Evolutionary conservation across 208 protist genomes (phyloP), one percentile per base, ranked within the genome.

Genomic region (Tritrichomonas musculus): DNA sequence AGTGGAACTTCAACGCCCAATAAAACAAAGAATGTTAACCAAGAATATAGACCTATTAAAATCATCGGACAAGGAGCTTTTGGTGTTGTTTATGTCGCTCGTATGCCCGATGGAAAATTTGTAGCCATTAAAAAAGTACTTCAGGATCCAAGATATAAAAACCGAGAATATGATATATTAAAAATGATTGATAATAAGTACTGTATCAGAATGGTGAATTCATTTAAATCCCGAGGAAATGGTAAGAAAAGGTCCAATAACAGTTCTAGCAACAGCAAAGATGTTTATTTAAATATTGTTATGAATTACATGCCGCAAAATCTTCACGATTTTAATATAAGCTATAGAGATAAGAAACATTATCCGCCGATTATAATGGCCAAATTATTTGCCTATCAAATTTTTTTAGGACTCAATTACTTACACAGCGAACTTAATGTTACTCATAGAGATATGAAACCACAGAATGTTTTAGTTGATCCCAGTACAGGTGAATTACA

Each of bases 301-400:
- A 97, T 99, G 95, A 97, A 99, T 82, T 99, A 98, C 96, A 95
- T 99, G 0, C 98, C 98, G 1, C 96, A 98, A 55, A 99, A 98
- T 92, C 95, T 99, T 5, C 97, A 97, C 93, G 94, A 96, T 30
- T 93, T 98, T n/a, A 96, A 96, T 25, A 94, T 96, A 49, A 94
- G 97, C 92, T 99, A 97, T 95, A 96, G 96, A 80, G 97, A 97
- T 88, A 64, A 93, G 36, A 97, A 98, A 92, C 82, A 96, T 84
- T 64, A 9, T 1, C 60, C 49, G 8, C 57, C 64, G 36, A 60
- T 73, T 4, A 57, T 73, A 2, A 88, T n/a, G 4, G 33, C 93
- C 20, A 93, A 97, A 95, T 95, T 98, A 27, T 98, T 97, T 93
- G 96, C 96, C 27, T 99, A 99, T 94, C 98, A 99, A 95, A 94